Conservation (phyloP, 1,284 basidiomycete species). For the Stygiomarasmius scandens region DNA sequence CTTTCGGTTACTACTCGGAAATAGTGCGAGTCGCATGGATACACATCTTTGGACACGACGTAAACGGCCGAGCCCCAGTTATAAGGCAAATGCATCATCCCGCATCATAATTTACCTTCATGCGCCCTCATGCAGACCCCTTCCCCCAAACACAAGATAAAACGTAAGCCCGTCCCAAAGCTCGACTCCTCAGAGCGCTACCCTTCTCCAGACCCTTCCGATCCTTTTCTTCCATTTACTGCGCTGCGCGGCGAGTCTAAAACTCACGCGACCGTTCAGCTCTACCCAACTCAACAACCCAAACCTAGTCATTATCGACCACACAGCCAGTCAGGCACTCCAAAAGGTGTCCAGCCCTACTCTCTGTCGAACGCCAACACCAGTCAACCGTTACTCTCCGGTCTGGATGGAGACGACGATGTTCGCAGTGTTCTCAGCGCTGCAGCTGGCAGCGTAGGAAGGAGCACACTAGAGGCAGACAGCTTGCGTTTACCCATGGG, state of each 20-base stretch:
- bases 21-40: background rate
- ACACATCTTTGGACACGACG: background rate
- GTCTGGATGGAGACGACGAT: background rate
- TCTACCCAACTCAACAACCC: background rate
- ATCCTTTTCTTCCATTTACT: slow-evolving; percentile 59
- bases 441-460: background rate
- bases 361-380: background rate
- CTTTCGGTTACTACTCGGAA: background rate
- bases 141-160: slow-evolving; percentile 31
- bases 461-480: no score
- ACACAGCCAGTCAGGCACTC: background rate
- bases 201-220: slow-evolving; percentile 53
- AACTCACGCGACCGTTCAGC: no score
- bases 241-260: slow-evolving; percentile 39
- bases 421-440: background rate
- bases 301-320: background rate
- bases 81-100: background rate
- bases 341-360: background rate
- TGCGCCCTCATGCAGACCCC: background rate
- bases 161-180: slow-evolving; percentile 50
- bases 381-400: no score
- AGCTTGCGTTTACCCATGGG: no score
- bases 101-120: background rate
- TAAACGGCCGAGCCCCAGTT: background rate
- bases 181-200: slow-evolving; percentile 47